Conservation (phyloP, 106 monocot genomes). For the Gastrodia elata region DNA sequence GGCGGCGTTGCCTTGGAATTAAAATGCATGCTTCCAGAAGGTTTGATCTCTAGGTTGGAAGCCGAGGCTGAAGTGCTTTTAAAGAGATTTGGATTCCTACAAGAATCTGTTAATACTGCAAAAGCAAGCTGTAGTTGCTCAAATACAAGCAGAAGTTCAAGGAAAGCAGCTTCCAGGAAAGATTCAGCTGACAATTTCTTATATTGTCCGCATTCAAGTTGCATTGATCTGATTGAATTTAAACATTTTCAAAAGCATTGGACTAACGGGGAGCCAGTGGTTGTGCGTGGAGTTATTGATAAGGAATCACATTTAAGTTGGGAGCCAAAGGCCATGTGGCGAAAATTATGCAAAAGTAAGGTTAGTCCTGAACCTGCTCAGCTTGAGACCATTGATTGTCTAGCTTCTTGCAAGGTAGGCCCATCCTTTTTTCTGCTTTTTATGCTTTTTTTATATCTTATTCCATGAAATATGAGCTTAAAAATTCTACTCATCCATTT, state of each 20-base stretch:
- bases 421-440: background rate
- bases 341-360: constrained; percentile 18
- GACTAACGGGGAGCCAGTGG: constrained; percentile 56
- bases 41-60: constrained; percentile 20
- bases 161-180: constrained; percentile 49
- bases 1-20: constrained; percentile 31
- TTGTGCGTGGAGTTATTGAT: constrained; percentile 51
- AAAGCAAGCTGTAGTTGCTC: constrained; percentile 17
- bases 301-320: constrained; percentile 42
- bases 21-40: constrained; percentile 25
- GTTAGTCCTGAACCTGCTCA: constrained; percentile 8
- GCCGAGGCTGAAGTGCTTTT: constrained; percentile 23
- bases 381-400: constrained; percentile 55
- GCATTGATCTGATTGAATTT: constrained; percentile 18
- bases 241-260: constrained; percentile 59
- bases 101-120: background rate
- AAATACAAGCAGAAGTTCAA: constrained; percentile 11
- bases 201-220: constrained; percentile 41
- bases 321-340: constrained; percentile 55
- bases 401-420: constrained; percentile 60
- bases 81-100: background rate
- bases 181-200: constrained; percentile 41
- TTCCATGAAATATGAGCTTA: background rate
- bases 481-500: background rate
- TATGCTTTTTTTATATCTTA: background rate